Evolutionary conservation across 2,329 filamentous ascomycete genomes (phyloP), one percentile per base, ranked within the genome.

Genomic region (Trichocomaceae sp.): DNA sequence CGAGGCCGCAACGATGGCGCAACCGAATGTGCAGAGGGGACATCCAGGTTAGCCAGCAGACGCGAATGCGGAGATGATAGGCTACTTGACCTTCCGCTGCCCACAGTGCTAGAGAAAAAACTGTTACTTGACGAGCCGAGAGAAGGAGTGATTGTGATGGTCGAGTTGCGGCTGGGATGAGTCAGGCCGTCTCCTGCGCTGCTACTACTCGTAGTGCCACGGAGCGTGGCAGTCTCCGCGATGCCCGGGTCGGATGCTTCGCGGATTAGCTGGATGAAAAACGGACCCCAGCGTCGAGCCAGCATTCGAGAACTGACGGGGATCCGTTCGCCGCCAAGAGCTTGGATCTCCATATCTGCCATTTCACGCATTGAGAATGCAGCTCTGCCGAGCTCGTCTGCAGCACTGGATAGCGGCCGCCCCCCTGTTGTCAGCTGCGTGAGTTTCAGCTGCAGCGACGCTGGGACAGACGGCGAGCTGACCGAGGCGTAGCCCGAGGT

Each of bases 301-400:
- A 97, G 80, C 15, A 99, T 82, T 55, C 90, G 84, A 6, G 93
- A 97, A 70, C 95, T 99, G 61, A 96, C 88, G 0, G 93, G 90
- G 61, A 97, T 90, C 17, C 91, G 83, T 68, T 96, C 92, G 20
- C 92, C 92, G 19, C 88, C 87, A 42, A 96, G 85, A 51, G 92
- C 93, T 26, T 97, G 78, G 56, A 99, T 88, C 65, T 97, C 93
- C 93, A 99, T 99, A 64, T 99, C 93, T 2, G 90, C 82, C 54
- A 99, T 77, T 70, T 97, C 93, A n/a, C 84, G 83, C 67, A 95
- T 77, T 1, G 80, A 80, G 59, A 96, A 76, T 0, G 89, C 87
- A 69, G 89, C 83, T 60, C 88, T 86, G 5, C 93, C 93, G 13
- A 99, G 77, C 58, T 95, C 88, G 63, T 95, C 86, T 1, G 91